phyloP scores from a whole-genome alignment of 1,139 yeast species.

The Candida tetrigidarum region DNA sequence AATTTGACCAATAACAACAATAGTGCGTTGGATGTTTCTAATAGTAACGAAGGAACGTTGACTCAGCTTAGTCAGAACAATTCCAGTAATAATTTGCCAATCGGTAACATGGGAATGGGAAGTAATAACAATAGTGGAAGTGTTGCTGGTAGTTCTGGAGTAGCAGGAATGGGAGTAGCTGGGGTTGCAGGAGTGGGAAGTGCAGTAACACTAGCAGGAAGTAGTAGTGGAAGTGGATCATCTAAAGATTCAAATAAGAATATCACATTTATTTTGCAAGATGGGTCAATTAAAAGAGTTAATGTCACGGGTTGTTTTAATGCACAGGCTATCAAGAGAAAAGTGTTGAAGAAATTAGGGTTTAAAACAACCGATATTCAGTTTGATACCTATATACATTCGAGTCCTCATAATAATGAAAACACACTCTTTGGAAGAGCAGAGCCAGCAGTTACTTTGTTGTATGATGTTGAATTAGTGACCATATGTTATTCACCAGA shows the following conservation, averaged over 20 bases:
- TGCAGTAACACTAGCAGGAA: too few relatives aligned
- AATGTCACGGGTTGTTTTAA: conserved; percentile 81
- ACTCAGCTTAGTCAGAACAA: conserved; percentile 13
- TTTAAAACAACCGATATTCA: conserved; percentile 41
- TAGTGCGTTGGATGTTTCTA: conserved; percentile 15
- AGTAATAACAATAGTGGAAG: conserved; percentile 1
- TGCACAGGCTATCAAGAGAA: conserved; percentile 77
- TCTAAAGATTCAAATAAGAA: conserved; percentile 45
- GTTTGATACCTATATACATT: conserved; percentile 50
- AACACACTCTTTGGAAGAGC: conserved; percentile 11
- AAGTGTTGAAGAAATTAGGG: conserved; percentile 66
- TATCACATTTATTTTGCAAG: conserved; percentile 71
- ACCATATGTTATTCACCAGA: conserved; percentile 81
- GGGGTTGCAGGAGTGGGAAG: too few relatives aligned
- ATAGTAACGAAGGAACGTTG: conserved; percentile 20
- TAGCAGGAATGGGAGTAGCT: too few relatives aligned
- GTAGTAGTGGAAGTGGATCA: not conserved
- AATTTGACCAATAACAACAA: conserved; percentile 6
- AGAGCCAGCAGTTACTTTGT: conserved; percentile 40
- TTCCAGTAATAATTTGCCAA: conserved; percentile 7
- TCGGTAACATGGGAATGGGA: conserved; percentile 5
- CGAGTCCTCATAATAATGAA: conserved; percentile 15
- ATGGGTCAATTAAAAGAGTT: conserved; percentile 75
- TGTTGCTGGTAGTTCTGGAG: conserved; percentile 20
- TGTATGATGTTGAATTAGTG: conserved; percentile 81